These are phyloP conservation scores for Epichloe aotearoae DNA, from an alignment of 2,329 filamentous ascomycete genomes.

Conservation along the genomic window DNA sequence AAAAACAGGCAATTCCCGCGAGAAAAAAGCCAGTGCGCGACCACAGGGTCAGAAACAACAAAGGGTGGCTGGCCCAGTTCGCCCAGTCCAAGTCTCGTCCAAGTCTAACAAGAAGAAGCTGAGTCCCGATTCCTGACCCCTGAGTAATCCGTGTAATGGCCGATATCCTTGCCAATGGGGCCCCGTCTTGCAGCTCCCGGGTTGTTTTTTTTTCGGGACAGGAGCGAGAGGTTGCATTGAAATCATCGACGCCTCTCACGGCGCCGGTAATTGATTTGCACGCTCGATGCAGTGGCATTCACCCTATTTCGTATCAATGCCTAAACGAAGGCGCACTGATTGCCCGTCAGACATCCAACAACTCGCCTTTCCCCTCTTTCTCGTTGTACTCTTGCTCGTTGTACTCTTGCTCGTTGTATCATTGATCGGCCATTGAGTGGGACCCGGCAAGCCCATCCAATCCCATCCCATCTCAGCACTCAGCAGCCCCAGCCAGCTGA, in stretches of 20 bases:
- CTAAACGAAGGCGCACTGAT: background rate
- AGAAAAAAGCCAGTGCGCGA: too few species aligned
- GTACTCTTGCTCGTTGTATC: too few species aligned
- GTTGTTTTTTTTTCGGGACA: background rate
- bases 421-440: background rate
- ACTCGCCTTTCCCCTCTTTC: too few species aligned
- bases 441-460: background rate
- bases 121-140: background rate
- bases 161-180: background rate
- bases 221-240: too few species aligned
- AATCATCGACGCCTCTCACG: too few species aligned
- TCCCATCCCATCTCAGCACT: background rate
- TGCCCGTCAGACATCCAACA: background rate
- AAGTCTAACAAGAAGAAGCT: too few species aligned
- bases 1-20: too few species aligned
- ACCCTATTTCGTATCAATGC: background rate
- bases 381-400: too few species aligned
- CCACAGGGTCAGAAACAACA: too few species aligned
- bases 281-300: background rate
- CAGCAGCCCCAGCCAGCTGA: background rate
- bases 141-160: background rate
- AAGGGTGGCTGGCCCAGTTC: too few species aligned
- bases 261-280: background rate
- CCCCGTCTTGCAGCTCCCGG: background rate
- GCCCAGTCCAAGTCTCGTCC: too few species aligned